phyloP scores from a whole-genome alignment of 768 basidiomycete species.

The Tulasnella sp. region DNA sequence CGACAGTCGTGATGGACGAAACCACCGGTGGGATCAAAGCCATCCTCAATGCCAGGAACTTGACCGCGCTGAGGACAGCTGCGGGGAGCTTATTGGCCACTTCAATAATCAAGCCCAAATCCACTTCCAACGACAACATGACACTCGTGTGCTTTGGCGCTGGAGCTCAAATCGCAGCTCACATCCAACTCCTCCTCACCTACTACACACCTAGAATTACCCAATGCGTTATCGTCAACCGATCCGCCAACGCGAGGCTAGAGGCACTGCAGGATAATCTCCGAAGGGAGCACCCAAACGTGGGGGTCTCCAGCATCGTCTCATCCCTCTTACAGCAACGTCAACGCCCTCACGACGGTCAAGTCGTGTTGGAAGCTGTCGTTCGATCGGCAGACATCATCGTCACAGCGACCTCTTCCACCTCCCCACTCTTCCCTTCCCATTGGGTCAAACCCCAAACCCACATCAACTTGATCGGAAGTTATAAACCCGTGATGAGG shows the following conservation, averaged over 20 bases:
- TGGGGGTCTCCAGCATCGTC: constrained; percentile 1
- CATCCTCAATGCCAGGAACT: constrained; percentile 60
- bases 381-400: constrained; percentile 53
- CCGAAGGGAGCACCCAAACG: constrained; percentile 23
- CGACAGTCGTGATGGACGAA: constrained; percentile 69
- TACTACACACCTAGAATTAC: constrained; percentile 38
- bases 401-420: constrained; percentile 64
- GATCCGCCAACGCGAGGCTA: constrained; percentile 43
- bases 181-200: constrained; percentile 50
- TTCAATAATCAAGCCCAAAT: constrained; percentile 19
- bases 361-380: constrained; percentile 14
- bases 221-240: constrained; percentile 57
- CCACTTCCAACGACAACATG: constrained; percentile 24
- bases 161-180: constrained; percentile 57
- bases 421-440: constrained; percentile 55
- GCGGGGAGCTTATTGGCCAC: constrained; percentile 42
- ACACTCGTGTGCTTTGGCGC: constrained; percentile 58
- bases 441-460: background rate
- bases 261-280: constrained; percentile 29
- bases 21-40: constrained; percentile 56
- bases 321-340: background rate
- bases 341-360: too few species aligned
- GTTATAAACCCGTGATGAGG: constrained; percentile 66
- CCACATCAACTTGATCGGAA: constrained; percentile 16
- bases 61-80: constrained; percentile 77